Percentiles rank a stretch among this genome's conserved stretches.
phyloP scores from a whole-genome alignment of 2,329 filamentous ascomycete species.

The Tolypocladium ophioglossoides region DNA sequence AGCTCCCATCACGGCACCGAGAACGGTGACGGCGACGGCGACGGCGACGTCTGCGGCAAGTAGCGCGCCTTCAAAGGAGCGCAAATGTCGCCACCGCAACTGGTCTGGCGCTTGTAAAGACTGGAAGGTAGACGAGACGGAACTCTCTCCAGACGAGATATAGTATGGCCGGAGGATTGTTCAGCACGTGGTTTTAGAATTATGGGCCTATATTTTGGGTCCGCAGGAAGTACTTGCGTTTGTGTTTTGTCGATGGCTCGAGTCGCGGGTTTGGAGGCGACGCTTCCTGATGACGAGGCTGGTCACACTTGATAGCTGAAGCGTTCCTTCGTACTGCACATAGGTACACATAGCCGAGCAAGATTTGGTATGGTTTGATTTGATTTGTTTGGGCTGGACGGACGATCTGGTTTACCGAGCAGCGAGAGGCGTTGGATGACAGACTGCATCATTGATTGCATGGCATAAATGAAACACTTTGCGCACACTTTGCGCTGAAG shows the following conservation, averaged over 20 bases:
- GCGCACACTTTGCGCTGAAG: neutral
- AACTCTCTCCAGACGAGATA: slow-evolving; percentile 21
- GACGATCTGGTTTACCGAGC: neutral
- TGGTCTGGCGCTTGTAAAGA: slow-evolving; percentile 33
- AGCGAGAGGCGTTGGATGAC: neutral
- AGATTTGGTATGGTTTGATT: neutral
- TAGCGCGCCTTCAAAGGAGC: slow-evolving; percentile 13
- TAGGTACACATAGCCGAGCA: neutral
- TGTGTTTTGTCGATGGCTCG: neutral
- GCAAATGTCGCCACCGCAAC: slow-evolving; percentile 23
- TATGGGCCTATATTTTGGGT: neutral
- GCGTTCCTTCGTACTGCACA: neutral
- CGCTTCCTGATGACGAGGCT: neutral
- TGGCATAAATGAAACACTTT: neutral
- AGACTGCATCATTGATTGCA: neutral
- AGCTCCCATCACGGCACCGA: slow-evolving; percentile 19
- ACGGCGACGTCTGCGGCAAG: slow-evolving; percentile 15
- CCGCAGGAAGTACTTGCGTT: neutral
- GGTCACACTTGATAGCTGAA: neutral
- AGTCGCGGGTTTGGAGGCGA: neutral
- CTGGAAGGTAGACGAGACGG: slow-evolving; percentile 17
- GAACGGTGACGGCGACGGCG: slow-evolving; percentile 15
- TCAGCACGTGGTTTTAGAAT: neutral
- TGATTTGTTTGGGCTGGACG: neutral
- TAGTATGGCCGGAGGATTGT: slow-evolving; percentile 4